Evolutionary conservation across 1,284 basidiomycete genomes (phyloP), one percentile per base, ranked within the genome.

Genomic region (Pisolithus thermaeus): DNA sequence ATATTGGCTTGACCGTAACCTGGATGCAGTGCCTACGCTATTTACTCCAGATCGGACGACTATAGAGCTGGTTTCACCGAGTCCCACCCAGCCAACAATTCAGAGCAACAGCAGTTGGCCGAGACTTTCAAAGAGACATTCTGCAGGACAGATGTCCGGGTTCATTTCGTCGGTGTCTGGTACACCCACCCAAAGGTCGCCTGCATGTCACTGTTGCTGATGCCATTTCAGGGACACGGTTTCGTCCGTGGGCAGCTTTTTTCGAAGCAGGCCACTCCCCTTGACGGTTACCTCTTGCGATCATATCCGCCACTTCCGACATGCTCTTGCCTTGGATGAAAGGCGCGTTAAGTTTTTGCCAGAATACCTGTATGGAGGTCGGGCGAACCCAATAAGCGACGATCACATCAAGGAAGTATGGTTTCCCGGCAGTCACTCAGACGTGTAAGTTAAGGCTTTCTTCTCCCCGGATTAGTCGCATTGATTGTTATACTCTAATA

Each of bases 301-400:
- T 25, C 66, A 67, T 44, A 53, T 70, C 4, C 68, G 64, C 23
- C 58, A 58, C 41, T 67, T 67, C 39, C 57, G 67, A 25, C 65
- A 70, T 42, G 68, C 65, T 1, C 46, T 69, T n/a, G 68, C 65
- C 3, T 51, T 74, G 38, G 72, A 74, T 46, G 72, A 73, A 46
- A 59, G 70, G 38, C 68, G 72, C 5, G 70, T 71, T 51, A 73
- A 71, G 51, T 74, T 74, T 53, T 59, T 70, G 37, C 70, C 71
- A 0, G 73, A 74, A 51, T 68, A 70, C 46, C 58, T 54, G 0
- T 61, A 60, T 23, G 68, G 68, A 0, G 61, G 68, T 43, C 55
- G 52, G 38, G 61, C 58, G 3, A 22, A 45, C 9, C 1, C 20
- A 3, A 30, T 14, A 1, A 50, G 58, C 9, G 54, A 59, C 12